Evolutionary conservation across 116 monocot genomes (phyloP).

Genomic region (Zostera marina): DNA sequence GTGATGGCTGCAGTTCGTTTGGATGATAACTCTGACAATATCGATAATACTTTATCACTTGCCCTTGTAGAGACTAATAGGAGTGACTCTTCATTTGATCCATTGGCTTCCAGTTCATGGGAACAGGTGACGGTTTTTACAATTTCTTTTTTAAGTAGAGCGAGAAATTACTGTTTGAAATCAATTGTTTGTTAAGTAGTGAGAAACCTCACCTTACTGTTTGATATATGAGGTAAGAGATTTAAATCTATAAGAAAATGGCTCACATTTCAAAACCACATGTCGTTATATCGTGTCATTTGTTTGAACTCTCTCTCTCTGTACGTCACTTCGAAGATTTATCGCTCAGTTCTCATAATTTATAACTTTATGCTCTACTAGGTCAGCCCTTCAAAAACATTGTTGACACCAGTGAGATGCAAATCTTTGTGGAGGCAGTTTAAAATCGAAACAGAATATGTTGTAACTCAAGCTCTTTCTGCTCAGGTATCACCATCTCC

Average conservation of each 20-base stretch:
- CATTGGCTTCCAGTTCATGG: constrained; percentile 91
- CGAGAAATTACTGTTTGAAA: too few relatives aligned
- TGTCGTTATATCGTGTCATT: neutral
- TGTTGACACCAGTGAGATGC: constrained; percentile 82
- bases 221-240: neutral
- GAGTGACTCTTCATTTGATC: constrained; percentile 48
- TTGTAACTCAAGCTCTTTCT: constrained; percentile 64
- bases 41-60: constrained; percentile 65
- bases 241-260: neutral
- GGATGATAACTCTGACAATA: constrained; percentile 68
- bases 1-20: constrained; percentile 79
- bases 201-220: too few relatives aligned
- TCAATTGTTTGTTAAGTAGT: too few relatives aligned
- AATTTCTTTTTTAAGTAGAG: neutral
- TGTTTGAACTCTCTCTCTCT: too few relatives aligned
- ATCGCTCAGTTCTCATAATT: too few relatives aligned
- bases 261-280: neutral
- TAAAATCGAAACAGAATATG: constrained; percentile 69
- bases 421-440: constrained; percentile 93
- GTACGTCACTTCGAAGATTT: too few relatives aligned
- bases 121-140: constrained; percentile 42
- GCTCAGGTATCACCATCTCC: constrained; percentile 30
- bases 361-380: constrained; percentile 7
- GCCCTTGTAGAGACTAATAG: constrained; percentile 47
- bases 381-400: constrained; percentile 44